These are phyloP conservation scores for Rhodofomes roseus DNA, from an alignment of 1,284 basidiomycete species.

Conservation along the genomic window DNA sequence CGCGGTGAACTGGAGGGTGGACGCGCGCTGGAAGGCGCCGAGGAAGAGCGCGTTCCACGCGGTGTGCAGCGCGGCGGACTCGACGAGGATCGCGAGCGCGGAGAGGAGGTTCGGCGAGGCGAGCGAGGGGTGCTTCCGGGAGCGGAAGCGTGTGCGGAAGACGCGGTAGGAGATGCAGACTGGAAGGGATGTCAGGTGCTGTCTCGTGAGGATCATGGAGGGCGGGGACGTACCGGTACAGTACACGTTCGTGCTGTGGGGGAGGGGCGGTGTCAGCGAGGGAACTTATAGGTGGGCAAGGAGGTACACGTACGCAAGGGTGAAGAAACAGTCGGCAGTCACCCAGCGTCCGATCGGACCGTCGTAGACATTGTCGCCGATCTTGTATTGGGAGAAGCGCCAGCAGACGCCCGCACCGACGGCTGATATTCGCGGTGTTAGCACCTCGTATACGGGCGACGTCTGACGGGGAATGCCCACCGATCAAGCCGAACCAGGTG, in stretches of 20 bases:
- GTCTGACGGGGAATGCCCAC: neutral
- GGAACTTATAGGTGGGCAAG: neutral
- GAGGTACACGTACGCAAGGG: neutral
- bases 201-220: neutral
- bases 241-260: conserved; percentile 4
- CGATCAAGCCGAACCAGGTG: conserved; percentile 2
- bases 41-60: conserved; percentile 6
- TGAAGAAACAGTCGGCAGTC: neutral
- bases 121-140: neutral
- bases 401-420: conserved; percentile 1
- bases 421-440: neutral
- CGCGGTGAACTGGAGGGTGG: conserved; percentile 4
- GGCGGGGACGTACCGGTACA: neutral
- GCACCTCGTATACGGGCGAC: neutral
- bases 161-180: conserved; percentile 5
- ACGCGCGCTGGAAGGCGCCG: neutral
- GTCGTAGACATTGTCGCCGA: conserved; percentile 1
- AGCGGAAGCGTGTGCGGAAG: neutral
- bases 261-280: neutral
- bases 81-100: conserved; percentile 4
- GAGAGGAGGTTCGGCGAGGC: neutral
- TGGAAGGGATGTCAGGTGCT: neutral
- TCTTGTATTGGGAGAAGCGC: neutral
- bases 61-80: conserved; percentile 4
- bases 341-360: conserved; percentile 1